Percentiles rank a stretch among this genome's conserved stretches.
Evolutionary conservation across 148 eudicot species (phyloP).

Genomic region (Fallopia convolvulus): DNA sequence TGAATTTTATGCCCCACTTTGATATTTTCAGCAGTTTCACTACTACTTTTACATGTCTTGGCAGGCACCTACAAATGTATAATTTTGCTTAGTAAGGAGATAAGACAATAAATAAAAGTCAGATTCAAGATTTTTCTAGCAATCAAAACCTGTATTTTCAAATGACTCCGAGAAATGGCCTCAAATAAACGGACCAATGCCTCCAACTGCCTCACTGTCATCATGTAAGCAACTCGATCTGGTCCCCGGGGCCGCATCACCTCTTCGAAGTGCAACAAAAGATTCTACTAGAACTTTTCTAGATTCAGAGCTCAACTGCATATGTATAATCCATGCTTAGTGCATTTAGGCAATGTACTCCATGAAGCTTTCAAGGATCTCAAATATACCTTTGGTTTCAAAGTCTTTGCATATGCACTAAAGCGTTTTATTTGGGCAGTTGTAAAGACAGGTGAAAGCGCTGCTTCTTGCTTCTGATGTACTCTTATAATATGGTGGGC

Average conservation of each 20-base stretch:
- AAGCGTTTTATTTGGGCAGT: slow-evolving; percentile 85
- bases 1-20: neutral
- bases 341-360: slow-evolving; percentile 2
- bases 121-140: neutral
- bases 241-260: slow-evolving; percentile 87
- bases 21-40: slow-evolving; percentile 85
- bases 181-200: slow-evolving; percentile 91
- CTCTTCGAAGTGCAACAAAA: slow-evolving; percentile 80
- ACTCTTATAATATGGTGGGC: slow-evolving; percentile 94
- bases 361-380: neutral
- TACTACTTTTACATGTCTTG: slow-evolving; percentile 78
- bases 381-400: slow-evolving; percentile 70
- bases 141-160: slow-evolving; percentile 56
- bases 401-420: slow-evolving; percentile 75
- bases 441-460: slow-evolving; percentile 78
- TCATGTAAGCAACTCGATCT: slow-evolving; percentile 96
- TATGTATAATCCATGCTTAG: neutral
- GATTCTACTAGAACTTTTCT: slow-evolving; percentile 80
- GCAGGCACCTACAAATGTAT: slow-evolving; percentile 46
- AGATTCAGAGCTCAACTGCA: slow-evolving; percentile 77
- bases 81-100: slow-evolving; percentile 10
- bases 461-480: slow-evolving; percentile 89
- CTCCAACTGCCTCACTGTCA: slow-evolving; percentile 98
- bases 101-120: neutral
- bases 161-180: slow-evolving; percentile 75